Percentiles rank a stretch among this genome's conserved stretches.
Conservation (phyloP, 176 grass and related monocot species). For the Pontederia crassipes region DNA sequence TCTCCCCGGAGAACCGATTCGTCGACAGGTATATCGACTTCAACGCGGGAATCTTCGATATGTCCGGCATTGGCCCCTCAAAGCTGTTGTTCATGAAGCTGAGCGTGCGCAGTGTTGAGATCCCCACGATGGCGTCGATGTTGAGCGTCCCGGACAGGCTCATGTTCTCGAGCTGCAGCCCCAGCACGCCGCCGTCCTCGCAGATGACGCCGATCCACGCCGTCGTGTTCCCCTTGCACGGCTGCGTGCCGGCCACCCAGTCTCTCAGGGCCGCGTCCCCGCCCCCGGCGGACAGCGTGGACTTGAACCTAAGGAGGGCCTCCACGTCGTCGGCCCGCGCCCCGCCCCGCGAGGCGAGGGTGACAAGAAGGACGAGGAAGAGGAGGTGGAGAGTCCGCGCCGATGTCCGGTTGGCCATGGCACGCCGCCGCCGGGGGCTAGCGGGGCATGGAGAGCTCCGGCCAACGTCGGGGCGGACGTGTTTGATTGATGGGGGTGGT, state of each 20-base stretch:
- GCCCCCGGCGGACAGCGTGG: slow-evolving; percentile 8
- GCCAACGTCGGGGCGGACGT: not conserved
- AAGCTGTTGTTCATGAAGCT: slow-evolving; percentile 6
- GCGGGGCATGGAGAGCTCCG: not conserved
- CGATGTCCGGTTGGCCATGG: slow-evolving; percentile 46
- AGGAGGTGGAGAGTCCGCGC: slow-evolving; percentile 22
- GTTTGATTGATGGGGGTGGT: not conserved
- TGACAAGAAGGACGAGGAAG: slow-evolving; percentile 17
- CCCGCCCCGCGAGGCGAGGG: not conserved
- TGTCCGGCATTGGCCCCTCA: not conserved
- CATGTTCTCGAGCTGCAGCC: slow-evolving; percentile 47
- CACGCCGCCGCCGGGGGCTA: not conserved
- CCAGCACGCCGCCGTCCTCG: slow-evolving; percentile 14
- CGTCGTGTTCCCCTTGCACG: not conserved
- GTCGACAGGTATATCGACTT: not conserved
- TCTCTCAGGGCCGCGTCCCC: not conserved
- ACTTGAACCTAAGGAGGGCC: slow-evolving; percentile 27
- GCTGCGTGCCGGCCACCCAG: slow-evolving; percentile 19
- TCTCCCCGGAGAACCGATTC: slow-evolving; percentile 2
- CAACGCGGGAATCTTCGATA: not conserved
- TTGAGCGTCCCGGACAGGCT: slow-evolving; percentile 35
- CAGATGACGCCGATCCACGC: slow-evolving; percentile 21
- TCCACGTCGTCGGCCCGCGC: slow-evolving; percentile 20
- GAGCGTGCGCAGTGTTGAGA: not conserved
- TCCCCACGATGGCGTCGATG: not conserved